Evolutionary conservation across 495 filamentous ascomycete species (phyloP).

Genomic region (Penicillium ochrochloron): DNA sequence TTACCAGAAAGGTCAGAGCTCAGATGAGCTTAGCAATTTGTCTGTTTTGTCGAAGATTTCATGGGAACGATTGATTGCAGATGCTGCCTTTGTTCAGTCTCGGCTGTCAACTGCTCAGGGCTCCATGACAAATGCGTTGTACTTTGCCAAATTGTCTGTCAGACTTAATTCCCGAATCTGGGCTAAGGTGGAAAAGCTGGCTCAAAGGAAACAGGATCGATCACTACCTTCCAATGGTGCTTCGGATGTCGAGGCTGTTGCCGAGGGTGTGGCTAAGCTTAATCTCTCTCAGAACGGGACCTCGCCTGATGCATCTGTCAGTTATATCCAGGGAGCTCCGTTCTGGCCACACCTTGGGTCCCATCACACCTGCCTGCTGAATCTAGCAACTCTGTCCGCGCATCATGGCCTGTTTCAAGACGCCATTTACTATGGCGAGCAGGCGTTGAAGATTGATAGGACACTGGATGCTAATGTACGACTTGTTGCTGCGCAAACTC

Average conservation of each 20-base stretch:
- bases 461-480: slow-evolving; percentile 66
- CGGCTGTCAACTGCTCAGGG: slow-evolving; percentile 67
- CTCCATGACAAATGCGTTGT: slow-evolving; percentile 64
- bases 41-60: slow-evolving; percentile 42
- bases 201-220: slow-evolving; percentile 43
- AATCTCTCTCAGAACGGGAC: slow-evolving; percentile 39
- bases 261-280: slow-evolving; percentile 50
- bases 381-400: slow-evolving; percentile 76
- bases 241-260: slow-evolving; percentile 47
- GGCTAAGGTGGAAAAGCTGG: slow-evolving; percentile 63
- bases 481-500: slow-evolving; percentile 53
- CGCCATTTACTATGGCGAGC: slow-evolving; percentile 85
- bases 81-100: slow-evolving; percentile 64
- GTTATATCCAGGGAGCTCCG: slow-evolving; percentile 59
- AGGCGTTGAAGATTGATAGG: slow-evolving; percentile 78
- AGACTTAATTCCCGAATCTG: slow-evolving; percentile 71
- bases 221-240: slow-evolving; percentile 22
- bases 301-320: slow-evolving; percentile 30
- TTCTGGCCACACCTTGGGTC: slow-evolving; percentile 82
- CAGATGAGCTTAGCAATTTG: slow-evolving; percentile 34
- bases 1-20: slow-evolving; percentile 43
- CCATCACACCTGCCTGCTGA: slow-evolving; percentile 68
- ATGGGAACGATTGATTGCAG: slow-evolving; percentile 53
- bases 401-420: slow-evolving; percentile 87
- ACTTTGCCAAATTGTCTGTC: slow-evolving; percentile 68